Evolutionary conservation across 1,284 basidiomycete species (phyloP).

Genomic region (Xanthoconium separans): DNA sequence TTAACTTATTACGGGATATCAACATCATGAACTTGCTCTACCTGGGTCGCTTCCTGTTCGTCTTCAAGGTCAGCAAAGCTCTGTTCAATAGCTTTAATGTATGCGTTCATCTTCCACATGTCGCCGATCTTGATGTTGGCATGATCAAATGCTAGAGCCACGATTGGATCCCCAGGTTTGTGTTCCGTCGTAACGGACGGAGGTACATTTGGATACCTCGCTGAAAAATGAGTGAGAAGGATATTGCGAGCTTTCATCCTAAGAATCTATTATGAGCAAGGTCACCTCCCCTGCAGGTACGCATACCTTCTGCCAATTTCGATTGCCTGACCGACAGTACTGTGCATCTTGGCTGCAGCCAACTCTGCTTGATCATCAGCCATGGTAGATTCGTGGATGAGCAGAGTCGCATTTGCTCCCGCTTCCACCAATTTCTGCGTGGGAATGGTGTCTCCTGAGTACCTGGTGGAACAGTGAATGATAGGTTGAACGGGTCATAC

Average conservation of each 20-base stretch:
- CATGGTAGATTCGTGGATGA: constrained; percentile 95
- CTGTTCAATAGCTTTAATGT: constrained; percentile 69
- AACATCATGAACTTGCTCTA: constrained; percentile 14
- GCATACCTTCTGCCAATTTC: constrained; percentile 67
- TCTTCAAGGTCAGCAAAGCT: constrained; percentile 60
- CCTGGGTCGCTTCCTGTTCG: constrained; percentile 14
- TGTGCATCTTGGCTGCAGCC: constrained; percentile 81
- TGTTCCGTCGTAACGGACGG: constrained; percentile 17
- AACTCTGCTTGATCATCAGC: constrained; percentile 73
- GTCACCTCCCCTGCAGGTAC: background rate
- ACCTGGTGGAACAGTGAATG: constrained; percentile 38
- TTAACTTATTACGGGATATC: constrained; percentile 19
- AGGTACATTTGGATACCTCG: constrained; percentile 88
- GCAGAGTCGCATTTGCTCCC: constrained; percentile 70
- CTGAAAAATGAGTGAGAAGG: constrained; percentile 93
- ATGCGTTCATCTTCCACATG: constrained; percentile 80
- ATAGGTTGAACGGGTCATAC: constrained; percentile 6
- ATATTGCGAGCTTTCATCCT: constrained; percentile 85
- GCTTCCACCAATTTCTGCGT: constrained; percentile 65
- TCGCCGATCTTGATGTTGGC: constrained; percentile 70
- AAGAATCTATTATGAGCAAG: background rate
- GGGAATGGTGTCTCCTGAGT: constrained; percentile 89
- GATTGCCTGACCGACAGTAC: constrained; percentile 87
- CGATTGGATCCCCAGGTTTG: constrained; percentile 38
- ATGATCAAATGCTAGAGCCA: constrained; percentile 84